Conservation (phyloP, 768 basidiomycete genomes). For the Trametes punicea region DNA sequence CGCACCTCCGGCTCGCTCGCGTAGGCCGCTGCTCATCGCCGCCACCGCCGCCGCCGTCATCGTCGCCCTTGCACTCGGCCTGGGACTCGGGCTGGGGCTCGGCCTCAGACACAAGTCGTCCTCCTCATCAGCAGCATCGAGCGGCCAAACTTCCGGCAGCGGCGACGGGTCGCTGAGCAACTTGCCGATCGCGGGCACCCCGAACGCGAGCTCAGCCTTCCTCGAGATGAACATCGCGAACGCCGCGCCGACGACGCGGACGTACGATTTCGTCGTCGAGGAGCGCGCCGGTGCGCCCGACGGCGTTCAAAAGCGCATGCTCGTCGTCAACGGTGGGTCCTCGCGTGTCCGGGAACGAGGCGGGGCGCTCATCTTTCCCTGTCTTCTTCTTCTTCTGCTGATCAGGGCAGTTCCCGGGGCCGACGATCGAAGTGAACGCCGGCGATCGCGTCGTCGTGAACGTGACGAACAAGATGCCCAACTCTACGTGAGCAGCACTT, state of each 20-base stretch:
- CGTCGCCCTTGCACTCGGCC: conserved; percentile 24
- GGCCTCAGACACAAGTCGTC: conserved; percentile 10
- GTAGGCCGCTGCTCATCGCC: neutral
- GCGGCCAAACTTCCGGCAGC: neutral
- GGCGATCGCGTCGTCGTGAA: conserved; percentile 36
- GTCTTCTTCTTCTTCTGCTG: neutral
- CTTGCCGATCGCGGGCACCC: conserved; percentile 7
- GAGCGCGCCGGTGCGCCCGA: conserved; percentile 39
- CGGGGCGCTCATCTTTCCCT: neutral
- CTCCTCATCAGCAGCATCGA: neutral
- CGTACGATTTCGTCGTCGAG: conserved; percentile 41
- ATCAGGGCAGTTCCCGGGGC: conserved; percentile 35
- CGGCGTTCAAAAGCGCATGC: conserved; percentile 39
- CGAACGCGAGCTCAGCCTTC: conserved; percentile 1
- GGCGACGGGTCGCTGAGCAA: neutral
- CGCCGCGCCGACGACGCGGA: conserved; percentile 31
- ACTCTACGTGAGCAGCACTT: conserved; percentile 29
- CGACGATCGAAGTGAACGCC: conserved; percentile 37
- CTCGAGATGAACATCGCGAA: conserved; percentile 4
- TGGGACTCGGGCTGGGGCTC: conserved; percentile 28
- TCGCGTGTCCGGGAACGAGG: neutral
- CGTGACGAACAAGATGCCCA: conserved; percentile 34
- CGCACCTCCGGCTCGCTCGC: neutral
- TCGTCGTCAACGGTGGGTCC: conserved; percentile 43
- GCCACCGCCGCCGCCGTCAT: neutral